A percentile compares a stretch with the other conserved stretches of the same genome.
These are phyloP conservation scores for Jacaranda mimosifolia DNA, from an alignment of 257 asterid genomes.

Conservation along the genomic window DNA sequence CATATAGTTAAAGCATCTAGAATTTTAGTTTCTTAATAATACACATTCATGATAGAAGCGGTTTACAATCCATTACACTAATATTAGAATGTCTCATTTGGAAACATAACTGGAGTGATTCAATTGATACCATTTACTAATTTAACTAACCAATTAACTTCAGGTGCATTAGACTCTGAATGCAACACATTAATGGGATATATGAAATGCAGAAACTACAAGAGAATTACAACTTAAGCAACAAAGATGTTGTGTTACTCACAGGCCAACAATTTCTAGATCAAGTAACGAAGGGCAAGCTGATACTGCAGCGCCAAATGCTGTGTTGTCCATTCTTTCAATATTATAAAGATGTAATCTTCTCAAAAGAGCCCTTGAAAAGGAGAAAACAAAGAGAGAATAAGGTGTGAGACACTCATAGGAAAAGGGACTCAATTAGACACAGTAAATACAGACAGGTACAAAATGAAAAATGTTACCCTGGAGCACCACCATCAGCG, in stretches of 20 bases:
- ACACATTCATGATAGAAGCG: background rate
- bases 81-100: background rate
- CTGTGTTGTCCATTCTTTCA: constrained; percentile 73
- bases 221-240: constrained; percentile 22
- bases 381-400: constrained; percentile 13
- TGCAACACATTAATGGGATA: background rate
- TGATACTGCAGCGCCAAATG: constrained; percentile 73
- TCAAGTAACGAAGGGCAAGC: constrained; percentile 79
- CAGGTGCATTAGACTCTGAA: constrained; percentile 8
- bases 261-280: constrained; percentile 92
- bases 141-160: constrained; percentile 1
- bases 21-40: background rate
- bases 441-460: constrained; percentile 13
- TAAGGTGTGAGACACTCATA: constrained; percentile 1
- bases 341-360: constrained; percentile 83
- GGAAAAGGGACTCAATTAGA: background rate
- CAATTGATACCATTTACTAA: constrained; percentile 14
- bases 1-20: background rate
- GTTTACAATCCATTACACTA: background rate
- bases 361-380: constrained; percentile 65
- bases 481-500: constrained; percentile 71
- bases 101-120: background rate
- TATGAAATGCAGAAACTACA: constrained; percentile 19
- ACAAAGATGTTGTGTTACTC: constrained; percentile 49
- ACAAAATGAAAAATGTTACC: constrained; percentile 55